Evolutionary conservation across 2,329 filamentous ascomycete genomes (phyloP), one percentile per base, ranked within the genome.

Genomic region (Diaporthe batatas): DNA sequence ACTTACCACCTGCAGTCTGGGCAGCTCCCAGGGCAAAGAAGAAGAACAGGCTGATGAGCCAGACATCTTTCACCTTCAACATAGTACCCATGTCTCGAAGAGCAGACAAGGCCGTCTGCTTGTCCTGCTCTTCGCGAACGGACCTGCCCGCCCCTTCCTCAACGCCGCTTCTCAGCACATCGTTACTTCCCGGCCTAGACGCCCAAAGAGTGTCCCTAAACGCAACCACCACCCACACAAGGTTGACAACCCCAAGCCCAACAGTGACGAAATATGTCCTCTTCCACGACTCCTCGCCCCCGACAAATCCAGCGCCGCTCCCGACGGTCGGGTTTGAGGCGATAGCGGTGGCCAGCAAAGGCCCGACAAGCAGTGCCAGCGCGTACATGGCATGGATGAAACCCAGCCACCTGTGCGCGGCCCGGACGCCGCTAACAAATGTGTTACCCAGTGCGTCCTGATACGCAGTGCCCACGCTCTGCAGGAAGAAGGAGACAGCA

Each of bases 351-450:
- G 86, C 85, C 1, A 86, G 84, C 59, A 92, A 89, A 0, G 90
- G 90, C 0, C 85, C 87, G 5, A 89, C 83, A 2, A 92, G 83
- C 59, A 87, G 87, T 0, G 90, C 90, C 0, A 86, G 84, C 77
- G 83, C 84, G 76, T 90, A 92, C 84, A 89, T 90, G 11, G 89
- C 90, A 74, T 92, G 91, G 21, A 92, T 90, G 70, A 91, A 88
- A 0, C 89, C 88, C 0, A 92, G 82, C 87, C 89, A 91, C 6
- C 89, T 82, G 77, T 92, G 89, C 0, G 89, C 86, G 0, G 80
- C 81, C 21, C 82, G 83, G 12, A 84, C 84, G 0, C 86, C 79
- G 0, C 84, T 83, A 0, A 91, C 89, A 72, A 89, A 92, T 0
- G 89, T 89, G 72, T 93, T 92, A 1, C 87, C 86, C 29, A 91